Base-by-base conservation (phyloP, 805 yeast genomes). In the Hanseniaspora valbyensis region DNA sequence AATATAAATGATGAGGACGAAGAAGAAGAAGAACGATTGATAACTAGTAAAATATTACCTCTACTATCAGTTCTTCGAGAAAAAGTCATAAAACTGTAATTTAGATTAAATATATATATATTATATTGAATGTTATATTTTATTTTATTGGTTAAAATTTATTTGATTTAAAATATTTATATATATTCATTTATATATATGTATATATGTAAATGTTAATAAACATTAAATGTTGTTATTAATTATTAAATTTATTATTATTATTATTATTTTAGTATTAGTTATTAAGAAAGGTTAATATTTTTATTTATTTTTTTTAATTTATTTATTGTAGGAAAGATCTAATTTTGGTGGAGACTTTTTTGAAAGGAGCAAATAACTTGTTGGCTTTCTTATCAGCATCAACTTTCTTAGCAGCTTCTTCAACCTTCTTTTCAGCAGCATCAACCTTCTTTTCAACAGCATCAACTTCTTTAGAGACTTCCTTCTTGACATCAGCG, bases 261-360 rank as follows among this genome's bases (percentile, higher is more conserved):
- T 14, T 24, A 7, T 26, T 26, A 7, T 32, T 32, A 32, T 13
- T 32, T 9, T 19, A 32, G n/a, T 16, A 25, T 22, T 24, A 25
- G 36, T 41, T 25, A 30, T 41, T 22, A 42, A 36, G 42, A 33
- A 25, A 25, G 30, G 18, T 30, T 32, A 18, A n/a, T 32, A 13
- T 32, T 32, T 8, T 9, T 7, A 5, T 19, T 29, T 39, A 49
- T 33, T 43, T 36, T 32, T 22, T 37, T 37, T 33, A n/a, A n/a
- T n/a, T 26, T 29, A 25, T n/a, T 38, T 39, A 26, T 28, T 48
- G 43, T 39, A 54, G 48, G 29, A 56, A 43, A 41, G 55, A 54
- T 53, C 54, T 56, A 33, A 53, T 38, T 54, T 56, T 56, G 41
- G 43, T 38, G 42, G 50, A 33, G 30, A 43, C 33, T 32, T 52